Evolutionary conservation across 345 rosid species (phyloP), one percentile per base, ranked within the genome.

Genomic region (Gossypium mustelinum): DNA sequence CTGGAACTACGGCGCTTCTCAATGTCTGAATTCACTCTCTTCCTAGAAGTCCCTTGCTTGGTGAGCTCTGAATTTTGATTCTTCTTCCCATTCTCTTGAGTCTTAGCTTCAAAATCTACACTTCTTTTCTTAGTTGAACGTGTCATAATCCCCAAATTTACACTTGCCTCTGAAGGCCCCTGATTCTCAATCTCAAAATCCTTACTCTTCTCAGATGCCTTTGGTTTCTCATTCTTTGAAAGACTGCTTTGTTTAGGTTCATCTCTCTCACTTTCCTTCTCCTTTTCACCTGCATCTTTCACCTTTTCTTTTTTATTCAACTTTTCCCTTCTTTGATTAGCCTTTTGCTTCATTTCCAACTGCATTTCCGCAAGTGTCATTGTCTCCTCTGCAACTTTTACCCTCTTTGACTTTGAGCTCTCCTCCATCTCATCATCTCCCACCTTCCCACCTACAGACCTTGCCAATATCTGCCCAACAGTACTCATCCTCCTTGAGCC

Each of bases 341-440:
- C 72, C 63, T 79, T 90, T 77, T 78, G 72, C 85, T 73, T 90
- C 3, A 85, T 80, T 78, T 79, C 78, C 61, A 79, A 75, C 79
- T 85, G 89, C 93, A 94, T 85, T 82, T 90, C 88, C 1, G 96
- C 97, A 76, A 94, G 78, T n/a, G 97, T 94, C 92, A 90, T 86
- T 78, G 56, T 83, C 74, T 86, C 97, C 48, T 89, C 97, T 29
- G 14, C 85, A 73, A 77, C 61, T 63, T 76, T 70, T 25, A 27
- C 73, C 70, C 18, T 78, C 84, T 80, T 86, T 29, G 29, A 63
- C 76, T 69, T 67, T 55, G 50, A 54, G 39, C 48, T 66, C 24
- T 73, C 70, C 69, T 71, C 59, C 20, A 11, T 58, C 65, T 76
- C 75, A 8, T 4, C 47, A 62, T 57, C 64, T 57, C 68, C 74